Conservation (phyloP, 73 alveolate species). For the Paramecium sonneborni region DNA sequence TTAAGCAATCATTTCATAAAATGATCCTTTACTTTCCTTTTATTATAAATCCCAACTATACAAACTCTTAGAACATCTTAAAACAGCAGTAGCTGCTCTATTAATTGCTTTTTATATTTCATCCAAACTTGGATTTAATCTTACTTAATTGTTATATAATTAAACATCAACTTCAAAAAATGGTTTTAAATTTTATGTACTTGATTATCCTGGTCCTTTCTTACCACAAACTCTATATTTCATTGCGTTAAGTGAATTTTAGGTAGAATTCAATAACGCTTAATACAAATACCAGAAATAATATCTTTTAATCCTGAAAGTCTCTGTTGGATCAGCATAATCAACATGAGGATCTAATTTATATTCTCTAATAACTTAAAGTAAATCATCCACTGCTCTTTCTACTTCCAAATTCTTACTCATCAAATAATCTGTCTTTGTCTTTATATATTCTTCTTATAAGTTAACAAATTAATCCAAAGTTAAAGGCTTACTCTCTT, state of each 20-base stretch:
- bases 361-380: constrained; percentile 97
- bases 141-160: constrained; percentile 91
- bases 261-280: constrained; percentile 99
- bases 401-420: constrained; percentile 99
- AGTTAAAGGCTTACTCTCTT: constrained; percentile 96
- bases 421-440: constrained; percentile 94
- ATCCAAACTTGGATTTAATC: constrained; percentile 86
- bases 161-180: constrained; percentile 99
- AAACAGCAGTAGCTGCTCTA: constrained; percentile 99
- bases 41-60: constrained; percentile 96
- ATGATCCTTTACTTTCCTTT: constrained; percentile 94
- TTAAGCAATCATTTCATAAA: constrained; percentile 99
- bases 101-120: constrained; percentile 94
- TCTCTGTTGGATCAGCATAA: constrained; percentile 97
- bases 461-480: constrained; percentile 98
- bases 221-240: constrained; percentile 99
- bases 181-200: constrained; percentile 89
- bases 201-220: constrained; percentile 73
- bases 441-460: constrained; percentile 96
- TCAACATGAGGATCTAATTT: constrained; percentile 99
- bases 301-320: constrained; percentile 98
- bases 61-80: constrained; percentile 97
- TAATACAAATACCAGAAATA: constrained; percentile 99
- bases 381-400: constrained; percentile 99
- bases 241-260: constrained; percentile 98